Evolutionary conservation across 1,139 yeast genomes (phyloP).

Genomic region (Meyerozyma athensensis): DNA sequence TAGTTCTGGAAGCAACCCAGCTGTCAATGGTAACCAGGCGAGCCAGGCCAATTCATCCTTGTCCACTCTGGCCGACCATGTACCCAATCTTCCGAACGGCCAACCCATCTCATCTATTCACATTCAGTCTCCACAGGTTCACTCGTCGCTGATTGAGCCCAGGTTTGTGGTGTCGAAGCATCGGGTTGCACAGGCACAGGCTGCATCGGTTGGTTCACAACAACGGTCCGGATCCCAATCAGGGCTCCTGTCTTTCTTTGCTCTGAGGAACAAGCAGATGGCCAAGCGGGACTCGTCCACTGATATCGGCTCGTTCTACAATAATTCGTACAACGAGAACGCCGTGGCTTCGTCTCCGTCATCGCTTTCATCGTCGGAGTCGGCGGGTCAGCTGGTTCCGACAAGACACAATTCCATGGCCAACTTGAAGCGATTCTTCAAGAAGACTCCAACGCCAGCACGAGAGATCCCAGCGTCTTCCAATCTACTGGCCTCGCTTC

Average conservation of each 20-base stretch:
- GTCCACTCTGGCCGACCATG: slow-evolving; percentile 20
- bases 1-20: slow-evolving; percentile 8
- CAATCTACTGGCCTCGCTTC: slow-evolving; percentile 38
- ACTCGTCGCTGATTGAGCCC: slow-evolving; percentile 54
- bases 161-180: slow-evolving; percentile 71
- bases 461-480: slow-evolving; percentile 26
- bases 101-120: slow-evolving; percentile 57
- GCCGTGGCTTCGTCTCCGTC: slow-evolving; percentile 34
- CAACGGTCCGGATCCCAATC: slow-evolving; percentile 43
- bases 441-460: slow-evolving; percentile 36
- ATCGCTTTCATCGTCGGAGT: slow-evolving; percentile 36
- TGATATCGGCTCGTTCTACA: slow-evolving; percentile 44
- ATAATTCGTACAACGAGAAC: slow-evolving; percentile 36
- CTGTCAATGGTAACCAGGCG: slow-evolving; percentile 9
- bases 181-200: slow-evolving; percentile 53
- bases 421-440: slow-evolving; percentile 59
- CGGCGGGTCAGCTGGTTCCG: slow-evolving; percentile 17
- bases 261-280: slow-evolving; percentile 29
- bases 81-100: slow-evolving; percentile 48
- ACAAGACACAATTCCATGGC: slow-evolving; percentile 69
- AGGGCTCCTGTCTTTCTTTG: slow-evolving; percentile 45
- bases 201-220: slow-evolving; percentile 27
- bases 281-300: slow-evolving; percentile 25
- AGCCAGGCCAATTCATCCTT: slow-evolving; percentile 9
- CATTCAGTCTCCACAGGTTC: slow-evolving; percentile 65